Evolutionary conservation across 2,329 filamentous ascomycete genomes (phyloP).

Genomic region (Laburnicola sp.): DNA sequence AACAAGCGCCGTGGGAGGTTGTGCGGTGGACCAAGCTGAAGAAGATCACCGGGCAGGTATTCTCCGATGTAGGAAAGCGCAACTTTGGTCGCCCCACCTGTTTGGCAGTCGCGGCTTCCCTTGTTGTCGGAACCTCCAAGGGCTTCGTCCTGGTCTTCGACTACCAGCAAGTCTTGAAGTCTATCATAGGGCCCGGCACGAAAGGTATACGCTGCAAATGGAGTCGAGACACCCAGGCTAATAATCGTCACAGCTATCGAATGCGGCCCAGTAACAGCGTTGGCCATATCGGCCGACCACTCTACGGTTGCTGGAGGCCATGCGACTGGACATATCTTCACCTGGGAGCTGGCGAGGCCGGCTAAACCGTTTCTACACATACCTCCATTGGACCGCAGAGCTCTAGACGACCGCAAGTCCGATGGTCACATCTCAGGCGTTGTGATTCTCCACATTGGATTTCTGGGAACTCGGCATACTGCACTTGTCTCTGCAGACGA

Average conservation of each 20-base stretch:
- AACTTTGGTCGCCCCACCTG: conserved; percentile 93
- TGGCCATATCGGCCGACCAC: conserved; percentile 92
- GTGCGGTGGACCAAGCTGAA: conserved; percentile 92
- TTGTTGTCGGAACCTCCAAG: conserved; percentile 90
- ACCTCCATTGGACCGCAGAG: conserved; percentile 69
- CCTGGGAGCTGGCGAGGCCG: conserved; percentile 87
- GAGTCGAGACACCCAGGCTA: conserved; percentile 22
- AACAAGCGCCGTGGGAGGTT: conserved; percentile 90
- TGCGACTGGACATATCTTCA: conserved; percentile 88
- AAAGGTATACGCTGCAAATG: conserved; percentile 63
- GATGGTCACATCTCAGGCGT: conserved; percentile 83
- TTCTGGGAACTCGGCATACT: conserved; percentile 89
- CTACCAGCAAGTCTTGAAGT: conserved; percentile 92
- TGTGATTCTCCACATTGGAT: conserved; percentile 87
- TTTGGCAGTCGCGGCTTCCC: conserved; percentile 81
- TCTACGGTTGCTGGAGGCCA: conserved; percentile 89
- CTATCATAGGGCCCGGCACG: conserved; percentile 89
- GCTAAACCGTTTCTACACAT: conserved; percentile 88
- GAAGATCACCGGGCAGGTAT: conserved; percentile 85
- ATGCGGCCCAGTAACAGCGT: conserved; percentile 80
- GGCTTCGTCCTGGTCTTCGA: conserved; percentile 95
- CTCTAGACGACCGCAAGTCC: conserved; percentile 65
- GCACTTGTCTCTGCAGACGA: conserved; percentile 95
- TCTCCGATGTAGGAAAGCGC: conserved; percentile 87
- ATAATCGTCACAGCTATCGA: conserved; percentile 70